Conservation (phyloP, 192 early-diverging fungal genomes). For the Coemansia sp. region DNA sequence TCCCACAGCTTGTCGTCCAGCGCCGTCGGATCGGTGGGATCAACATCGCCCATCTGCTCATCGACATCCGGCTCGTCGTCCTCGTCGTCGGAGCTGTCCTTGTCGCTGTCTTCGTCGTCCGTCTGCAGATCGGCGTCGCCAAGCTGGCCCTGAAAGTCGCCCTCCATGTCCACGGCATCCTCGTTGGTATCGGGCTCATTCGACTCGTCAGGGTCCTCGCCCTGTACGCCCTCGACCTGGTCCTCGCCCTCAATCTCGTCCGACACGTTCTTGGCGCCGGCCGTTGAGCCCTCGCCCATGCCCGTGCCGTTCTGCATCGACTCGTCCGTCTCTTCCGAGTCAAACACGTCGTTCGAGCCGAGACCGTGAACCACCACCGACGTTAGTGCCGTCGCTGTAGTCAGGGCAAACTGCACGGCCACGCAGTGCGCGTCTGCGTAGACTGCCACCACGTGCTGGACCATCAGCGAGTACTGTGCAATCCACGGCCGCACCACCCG, state of each 20-base stretch:
- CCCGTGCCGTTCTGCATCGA: conserved; percentile 60
- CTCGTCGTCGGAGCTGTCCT: conserved; percentile 56
- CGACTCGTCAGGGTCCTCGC: conserved; percentile 51
- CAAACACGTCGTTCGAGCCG: conserved; percentile 71
- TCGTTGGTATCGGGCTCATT: conserved; percentile 66
- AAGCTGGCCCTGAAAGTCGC: conserved; percentile 88
- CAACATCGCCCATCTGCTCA: conserved; percentile 89
- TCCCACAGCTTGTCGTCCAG: conserved; percentile 99
- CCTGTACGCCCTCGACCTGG: conserved; percentile 85
- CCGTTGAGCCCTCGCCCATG: conserved; percentile 90
- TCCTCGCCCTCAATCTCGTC: conserved; percentile 97
- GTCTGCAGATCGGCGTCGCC: conserved; percentile 83
- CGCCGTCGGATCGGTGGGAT: conserved; percentile 76
- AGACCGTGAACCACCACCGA: conserved; percentile 77
- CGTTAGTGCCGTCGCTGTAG: conserved; percentile 15
- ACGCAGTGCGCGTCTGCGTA: conserved; percentile 61
- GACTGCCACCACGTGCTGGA: conserved; percentile 52
- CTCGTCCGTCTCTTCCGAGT: conserved; percentile 56
- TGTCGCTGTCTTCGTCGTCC: conserved; percentile 68
- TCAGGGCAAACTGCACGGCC: conserved; percentile 59
- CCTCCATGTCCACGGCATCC: conserved; percentile 93
- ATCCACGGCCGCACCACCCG: conserved; percentile 30
- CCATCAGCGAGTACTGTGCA: conserved; percentile 37
- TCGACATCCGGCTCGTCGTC: conserved; percentile 70
- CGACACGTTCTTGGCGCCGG: conserved; percentile 83